Evolutionary conservation across 2,329 filamentous ascomycete genomes (phyloP).

Genomic region (Clonostachys byssicola): DNA sequence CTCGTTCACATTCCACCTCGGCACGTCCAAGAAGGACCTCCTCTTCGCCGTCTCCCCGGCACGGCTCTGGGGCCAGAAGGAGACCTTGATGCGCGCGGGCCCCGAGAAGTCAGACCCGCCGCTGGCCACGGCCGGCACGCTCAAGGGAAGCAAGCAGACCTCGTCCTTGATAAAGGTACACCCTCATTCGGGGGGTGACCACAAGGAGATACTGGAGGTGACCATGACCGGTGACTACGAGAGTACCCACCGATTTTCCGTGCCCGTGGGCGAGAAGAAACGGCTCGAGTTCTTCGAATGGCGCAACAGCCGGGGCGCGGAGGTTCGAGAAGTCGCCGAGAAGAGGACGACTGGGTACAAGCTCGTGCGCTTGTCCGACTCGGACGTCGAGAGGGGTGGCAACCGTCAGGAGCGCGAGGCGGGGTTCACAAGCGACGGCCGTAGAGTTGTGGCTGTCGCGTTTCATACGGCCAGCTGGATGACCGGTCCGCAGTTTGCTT

Average conservation of each 20-base stretch:
- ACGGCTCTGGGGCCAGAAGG: background rate
- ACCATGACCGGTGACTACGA: background rate
- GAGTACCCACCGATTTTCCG: background rate
- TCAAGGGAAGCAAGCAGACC: background rate
- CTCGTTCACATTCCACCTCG: background rate
- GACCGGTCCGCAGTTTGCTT: conserved; percentile 5
- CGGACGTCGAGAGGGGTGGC: background rate
- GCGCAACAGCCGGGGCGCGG: conserved; percentile 4
- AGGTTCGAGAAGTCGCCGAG: conserved; percentile 5
- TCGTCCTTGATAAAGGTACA: background rate
- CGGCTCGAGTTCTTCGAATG: conserved; percentile 6
- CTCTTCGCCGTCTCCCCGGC: background rate
- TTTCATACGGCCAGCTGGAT: conserved; percentile 4
- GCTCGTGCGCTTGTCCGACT: conserved; percentile 4
- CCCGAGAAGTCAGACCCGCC: background rate
- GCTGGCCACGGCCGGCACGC: background rate
- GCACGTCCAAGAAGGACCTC: background rate
- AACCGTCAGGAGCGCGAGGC: background rate
- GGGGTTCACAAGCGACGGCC: conserved; percentile 8
- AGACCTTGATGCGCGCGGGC: background rate
- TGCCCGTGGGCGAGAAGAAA: background rate
- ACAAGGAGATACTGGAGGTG: background rate
- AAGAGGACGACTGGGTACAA: conserved; percentile 5
- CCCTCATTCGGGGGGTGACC: background rate
- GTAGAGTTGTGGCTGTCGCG: conserved; percentile 8